A percentile compares a stretch with the other conserved stretches of the same genome.
These are phyloP conservation scores for Ascochyta koolunga DNA, from an alignment of 2,329 filamentous ascomycete species.

Conservation along the genomic window DNA sequence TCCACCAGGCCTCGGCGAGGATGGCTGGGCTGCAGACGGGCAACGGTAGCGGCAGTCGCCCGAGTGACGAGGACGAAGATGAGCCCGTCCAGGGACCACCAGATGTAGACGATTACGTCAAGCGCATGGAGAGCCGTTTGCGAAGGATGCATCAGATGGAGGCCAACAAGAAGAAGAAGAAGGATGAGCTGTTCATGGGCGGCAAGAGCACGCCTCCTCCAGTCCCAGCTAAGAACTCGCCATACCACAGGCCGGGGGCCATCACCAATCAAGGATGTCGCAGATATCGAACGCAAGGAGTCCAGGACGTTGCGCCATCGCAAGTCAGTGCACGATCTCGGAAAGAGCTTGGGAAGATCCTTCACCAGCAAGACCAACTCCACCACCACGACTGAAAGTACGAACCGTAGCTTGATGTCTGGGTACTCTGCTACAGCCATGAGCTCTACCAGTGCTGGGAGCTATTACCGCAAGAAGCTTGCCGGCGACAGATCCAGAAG, in stretches of 20 bases:
- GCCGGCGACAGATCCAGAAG: constrained; percentile 64
- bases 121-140: constrained; percentile 87
- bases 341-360: constrained; percentile 74
- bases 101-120: constrained; percentile 83
- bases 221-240: constrained; percentile 64
- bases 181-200: constrained; percentile 59
- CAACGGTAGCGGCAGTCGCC: constrained; percentile 66
- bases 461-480: constrained; percentile 77
- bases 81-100: constrained; percentile 67
- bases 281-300: constrained; percentile 37
- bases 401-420: constrained; percentile 89
- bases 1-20: constrained; percentile 51
- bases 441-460: constrained; percentile 94
- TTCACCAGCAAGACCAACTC: constrained; percentile 88
- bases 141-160: constrained; percentile 68
- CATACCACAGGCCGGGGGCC: constrained; percentile 49
- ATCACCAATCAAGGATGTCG: constrained; percentile 43
- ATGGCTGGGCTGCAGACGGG: constrained; percentile 68
- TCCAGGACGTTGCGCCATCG: constrained; percentile 59
- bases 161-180: constrained; percentile 32
- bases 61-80: constrained; percentile 54
- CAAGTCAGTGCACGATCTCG: constrained; percentile 80
- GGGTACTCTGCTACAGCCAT: constrained; percentile 87
- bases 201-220: constrained; percentile 59
- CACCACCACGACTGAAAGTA: constrained; percentile 71